Base-by-base conservation (phyloP, 2,329 filamentous ascomycete genomes). In the Venturia aucupariae region DNA sequence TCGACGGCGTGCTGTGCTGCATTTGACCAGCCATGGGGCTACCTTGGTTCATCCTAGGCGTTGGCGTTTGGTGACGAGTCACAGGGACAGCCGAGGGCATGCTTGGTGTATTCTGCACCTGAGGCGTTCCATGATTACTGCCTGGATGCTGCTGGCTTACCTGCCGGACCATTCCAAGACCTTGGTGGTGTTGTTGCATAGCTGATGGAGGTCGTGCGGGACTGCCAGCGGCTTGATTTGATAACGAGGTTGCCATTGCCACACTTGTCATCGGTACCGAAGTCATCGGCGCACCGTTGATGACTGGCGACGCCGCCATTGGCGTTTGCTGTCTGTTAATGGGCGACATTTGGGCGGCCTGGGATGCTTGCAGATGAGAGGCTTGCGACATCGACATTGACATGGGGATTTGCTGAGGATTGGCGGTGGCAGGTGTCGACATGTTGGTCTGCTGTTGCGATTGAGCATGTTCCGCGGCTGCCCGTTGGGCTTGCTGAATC, bases 131-230 rank as follows among this genome's bases (percentile, higher is more conserved):
- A 57, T 74, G 71, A 6, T 70, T 67, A 60, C 73, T 75, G 19
- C 60, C 65, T 35, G 51, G 51, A 48, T 72, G 70, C 66, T 76
- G 75, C 66, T 77, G 75, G 64, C 74, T 76, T 61, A 69, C 66
- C 60, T 76, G 73, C 62, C 75, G 68, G 15, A 69, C 71, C 75
- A 77, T 77, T 6, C 66, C 67, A 19, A 72, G 68, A 51, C 27
- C 48, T 32, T 46, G 39, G 13, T 69, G 68, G 61, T 74, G 71
- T 60, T 72, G 72, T 68, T 74, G 86, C 3, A 85, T 84, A 5
- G 86, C 85, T 19, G 87, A 90, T 0, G 86, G 78, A 19, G 88
- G 86, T 55, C 87, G 80, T 22, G 85, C 79, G 32, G 88, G 88
- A 70, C 87, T 90, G 24, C 75, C 76, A 62, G 80, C 84, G 24